Evolutionary conservation across 495 filamentous ascomycete genomes (phyloP).

Genomic region (Darksidea phi): DNA sequence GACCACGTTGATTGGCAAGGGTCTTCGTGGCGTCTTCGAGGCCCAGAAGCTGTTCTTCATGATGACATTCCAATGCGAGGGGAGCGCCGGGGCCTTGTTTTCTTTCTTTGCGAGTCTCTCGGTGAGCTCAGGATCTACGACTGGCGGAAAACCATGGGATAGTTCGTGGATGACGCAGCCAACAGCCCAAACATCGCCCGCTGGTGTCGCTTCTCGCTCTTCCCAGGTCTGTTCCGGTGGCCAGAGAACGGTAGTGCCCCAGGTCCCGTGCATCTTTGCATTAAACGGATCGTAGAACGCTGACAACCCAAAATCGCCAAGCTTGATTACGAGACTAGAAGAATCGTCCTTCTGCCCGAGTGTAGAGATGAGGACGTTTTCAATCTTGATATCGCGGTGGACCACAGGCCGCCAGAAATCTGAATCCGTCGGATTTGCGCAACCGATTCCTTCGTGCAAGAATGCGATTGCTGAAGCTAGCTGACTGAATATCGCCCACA

Average conservation of each 20-base stretch:
- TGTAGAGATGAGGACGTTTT: conserved; percentile 17
- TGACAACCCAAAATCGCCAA: conserved; percentile 23
- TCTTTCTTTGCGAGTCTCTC: background rate
- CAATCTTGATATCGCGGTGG: conserved; percentile 21
- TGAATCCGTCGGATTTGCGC: background rate
- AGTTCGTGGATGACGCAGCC: conserved; percentile 20
- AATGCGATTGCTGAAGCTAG: conserved; percentile 18
- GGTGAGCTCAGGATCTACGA: conserved; percentile 1
- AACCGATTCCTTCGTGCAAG: conserved; percentile 18
- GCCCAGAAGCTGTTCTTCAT: conserved; percentile 3
- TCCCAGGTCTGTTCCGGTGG: conserved; percentile 22
- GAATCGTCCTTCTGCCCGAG: background rate
- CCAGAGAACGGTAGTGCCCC: conserved; percentile 10
- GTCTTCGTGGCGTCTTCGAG: background rate
- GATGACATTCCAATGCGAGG: background rate
- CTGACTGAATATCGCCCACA: conserved; percentile 18
- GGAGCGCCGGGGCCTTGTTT: background rate
- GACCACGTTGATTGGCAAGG: background rate
- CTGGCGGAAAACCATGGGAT: conserved; percentile 8
- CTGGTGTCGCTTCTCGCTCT: background rate
- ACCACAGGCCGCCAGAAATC: conserved; percentile 11
- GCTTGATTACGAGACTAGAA: conserved; percentile 15
- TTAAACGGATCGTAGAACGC: conserved; percentile 3
- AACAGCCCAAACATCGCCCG: conserved; percentile 27
- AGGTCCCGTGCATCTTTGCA: background rate